Conservation (phyloP, 1,139 yeast species). For the Entelexis paramagnoliae region DNA sequence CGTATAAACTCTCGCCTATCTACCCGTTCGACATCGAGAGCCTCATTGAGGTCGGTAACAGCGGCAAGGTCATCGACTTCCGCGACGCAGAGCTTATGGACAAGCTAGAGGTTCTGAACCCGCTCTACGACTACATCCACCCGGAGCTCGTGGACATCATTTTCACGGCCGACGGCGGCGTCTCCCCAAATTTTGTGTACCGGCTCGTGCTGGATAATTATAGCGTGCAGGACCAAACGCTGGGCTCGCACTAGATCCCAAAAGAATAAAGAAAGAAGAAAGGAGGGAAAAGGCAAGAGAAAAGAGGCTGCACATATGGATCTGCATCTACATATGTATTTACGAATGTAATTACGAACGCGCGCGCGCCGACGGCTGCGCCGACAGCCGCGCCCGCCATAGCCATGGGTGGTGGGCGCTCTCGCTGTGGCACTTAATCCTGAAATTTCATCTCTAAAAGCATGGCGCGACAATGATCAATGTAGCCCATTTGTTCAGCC, state of each 20-base stretch:
- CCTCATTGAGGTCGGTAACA: slow-evolving; percentile 85
- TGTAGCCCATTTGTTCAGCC: slow-evolving; percentile 11
- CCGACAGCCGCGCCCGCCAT: no score
- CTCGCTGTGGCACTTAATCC: slow-evolving; percentile 1
- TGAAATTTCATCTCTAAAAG: slow-evolving; percentile 1
- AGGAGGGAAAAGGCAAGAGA: no score
- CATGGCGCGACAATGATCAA: slow-evolving; percentile 4
- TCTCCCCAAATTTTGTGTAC: slow-evolving; percentile 91
- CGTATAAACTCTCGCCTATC: slow-evolving; percentile 83
- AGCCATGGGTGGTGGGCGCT: no score
- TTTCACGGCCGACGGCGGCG: slow-evolving; percentile 92
- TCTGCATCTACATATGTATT: neutral
- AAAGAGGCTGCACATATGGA: neutral
- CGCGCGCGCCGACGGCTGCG: neutral
- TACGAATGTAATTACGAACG: neutral
- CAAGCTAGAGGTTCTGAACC: slow-evolving; percentile 78
- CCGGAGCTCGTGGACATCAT: slow-evolving; percentile 93
- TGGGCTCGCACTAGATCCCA: neutral
- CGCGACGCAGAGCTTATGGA: slow-evolving; percentile 51
- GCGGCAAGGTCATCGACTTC: slow-evolving; percentile 70
- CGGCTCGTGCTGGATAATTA: slow-evolving; percentile 93
- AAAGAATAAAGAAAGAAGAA: neutral
- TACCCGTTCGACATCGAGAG: slow-evolving; percentile 89
- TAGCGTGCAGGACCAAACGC: slow-evolving; percentile 56
- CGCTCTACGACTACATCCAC: slow-evolving; percentile 81